Evolutionary conservation across 139 green algal genomes (phyloP), one percentile per base, ranked within the genome.

Genomic region (Coelastrella sp.): DNA sequence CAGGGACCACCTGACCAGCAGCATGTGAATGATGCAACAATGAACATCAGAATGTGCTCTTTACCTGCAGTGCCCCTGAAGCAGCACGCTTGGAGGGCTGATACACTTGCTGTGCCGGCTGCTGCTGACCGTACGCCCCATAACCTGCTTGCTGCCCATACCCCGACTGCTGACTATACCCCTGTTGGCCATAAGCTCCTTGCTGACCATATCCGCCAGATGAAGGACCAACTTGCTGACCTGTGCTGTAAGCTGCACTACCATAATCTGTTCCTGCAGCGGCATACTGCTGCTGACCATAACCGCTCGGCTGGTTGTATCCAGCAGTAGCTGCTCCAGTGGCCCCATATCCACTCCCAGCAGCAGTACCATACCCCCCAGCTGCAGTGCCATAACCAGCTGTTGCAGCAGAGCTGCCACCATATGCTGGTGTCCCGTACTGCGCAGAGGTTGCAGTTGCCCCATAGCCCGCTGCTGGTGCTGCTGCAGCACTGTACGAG

Each of bases 71-170:
- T 25, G 15, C 9, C 3, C 19, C 62, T 9, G 40, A 41, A 5
- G 25, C 62, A 17, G 2, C 2, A 71, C 27, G 8, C 17, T 21
- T 27, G 5, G 53, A 67, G 19, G 59, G 59, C 72, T 87, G 83
- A n/a, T 87, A 81, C 37, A 69, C 72, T 9, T 23, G 21, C 72
- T 83, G 53, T 27, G 48, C 43, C n/a, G 53, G 37, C 62, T 85
- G 78, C 73, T 86, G 83, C 72, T 87, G 84, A n/a, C 74, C 84
- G 27, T 88, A 88, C 15, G 25, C 41, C 5, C 80, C 67, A 21
- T 79, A 63, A 17, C 80, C 63, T 3, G 41, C 15, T 53, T 85
- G 77, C 57, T 81, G 77, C 9, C 23, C 63, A n/a, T 90, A 89
- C 9, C 50, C 43, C 6, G 43, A 15, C 62, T 86, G 74, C 78